Evolutionary conservation across 2,329 filamentous ascomycete genomes (phyloP), one percentile per base, ranked within the genome.

Genomic region (Trichoderma koningii): DNA sequence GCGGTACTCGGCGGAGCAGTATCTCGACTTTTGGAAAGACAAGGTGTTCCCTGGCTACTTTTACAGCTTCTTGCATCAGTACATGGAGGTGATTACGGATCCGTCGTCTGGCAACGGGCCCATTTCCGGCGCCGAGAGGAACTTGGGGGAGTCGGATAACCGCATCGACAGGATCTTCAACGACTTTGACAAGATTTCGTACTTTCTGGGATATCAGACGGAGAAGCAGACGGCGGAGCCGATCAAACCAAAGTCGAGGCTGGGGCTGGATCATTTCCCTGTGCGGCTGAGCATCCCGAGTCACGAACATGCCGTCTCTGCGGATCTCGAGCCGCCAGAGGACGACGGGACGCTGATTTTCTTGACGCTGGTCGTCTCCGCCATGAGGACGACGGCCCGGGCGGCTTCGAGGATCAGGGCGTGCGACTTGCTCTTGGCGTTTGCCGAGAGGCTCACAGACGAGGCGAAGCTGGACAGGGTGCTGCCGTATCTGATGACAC

Each of bases 111-210:
- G 92, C 0, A 89, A 90, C 69, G 88, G 85, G 60, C 85, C 88
- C 12, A 84, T 92, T 48, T 89, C 89, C 10, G 86, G 89, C 1
- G 83, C 86, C 12, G 69, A 72, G 42, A 87, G 85, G 68, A 96
- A 93, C 72, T 82, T 93, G 60, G 90, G 90, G 66, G 93, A 97
- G 76, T 88, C 93, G 1, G 95, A 99, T 76, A 93, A 97, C 69
- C 87, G 95, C 48, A 98, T 99, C 72, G 92, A 98, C 71, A 87
- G 93, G 50, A 89, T 99, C 0, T 98, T 91, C 73, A 87, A 91
- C 70, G 95, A 99, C 73, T 98, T 97, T 77, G 95, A 99, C 76
- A 99, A 98, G 76, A 97, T 99, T 60, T 93, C 94, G 0, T 96
- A 96, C 73, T 96, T 97, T 65, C 83, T 99, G 1, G 93, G 92